A percentile compares a stretch with the other conserved stretches of the same genome.
These are phyloP conservation scores for Euphorbia corollata DNA, from an alignment of 441 rosid species.

Conservation along the genomic window DNA sequence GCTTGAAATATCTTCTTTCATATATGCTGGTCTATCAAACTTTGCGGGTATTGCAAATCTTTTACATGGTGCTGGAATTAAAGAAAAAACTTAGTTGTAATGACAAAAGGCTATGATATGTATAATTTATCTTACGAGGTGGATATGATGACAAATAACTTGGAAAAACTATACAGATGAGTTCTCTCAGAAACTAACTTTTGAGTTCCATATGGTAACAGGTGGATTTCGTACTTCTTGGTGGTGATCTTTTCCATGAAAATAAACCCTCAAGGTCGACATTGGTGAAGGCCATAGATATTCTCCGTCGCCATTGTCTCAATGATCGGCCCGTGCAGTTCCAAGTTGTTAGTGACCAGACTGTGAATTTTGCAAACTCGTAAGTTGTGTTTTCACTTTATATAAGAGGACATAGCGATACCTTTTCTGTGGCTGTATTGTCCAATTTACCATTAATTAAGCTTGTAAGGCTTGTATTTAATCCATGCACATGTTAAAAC, in stretches of 20 bases:
- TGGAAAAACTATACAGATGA: not conserved
- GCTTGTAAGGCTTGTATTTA: conserved; percentile 7
- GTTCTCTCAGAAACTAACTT: not conserved
- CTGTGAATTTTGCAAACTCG: conserved; percentile 76
- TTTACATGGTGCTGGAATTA: not conserved
- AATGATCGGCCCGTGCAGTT: conserved; percentile 87
- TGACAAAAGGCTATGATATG: not conserved
- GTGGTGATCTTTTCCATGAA: conserved; percentile 98
- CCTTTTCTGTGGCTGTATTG: not conserved
- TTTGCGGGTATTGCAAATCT: not conserved
- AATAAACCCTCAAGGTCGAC: conserved; percentile 95
- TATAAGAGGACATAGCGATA: not conserved
- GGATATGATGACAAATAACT: not conserved
- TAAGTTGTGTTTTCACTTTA: conserved; percentile 25
- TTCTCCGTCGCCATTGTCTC: conserved; percentile 89
- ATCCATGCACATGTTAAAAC: not conserved
- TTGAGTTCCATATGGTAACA: conserved; percentile 24
- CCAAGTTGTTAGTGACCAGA: conserved; percentile 98
- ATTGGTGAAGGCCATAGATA: conserved; percentile 87
- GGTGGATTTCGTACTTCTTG: conserved; percentile 92
- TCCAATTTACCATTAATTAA: not conserved
- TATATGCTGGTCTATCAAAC: not conserved
- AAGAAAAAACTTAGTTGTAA: conserved; percentile 4
- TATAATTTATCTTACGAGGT: not conserved
- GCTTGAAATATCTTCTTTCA: not conserved